Evolutionary conservation across 176 grass and related monocot genomes (phyloP).

Genomic region (Aegilops sharonensis): DNA sequence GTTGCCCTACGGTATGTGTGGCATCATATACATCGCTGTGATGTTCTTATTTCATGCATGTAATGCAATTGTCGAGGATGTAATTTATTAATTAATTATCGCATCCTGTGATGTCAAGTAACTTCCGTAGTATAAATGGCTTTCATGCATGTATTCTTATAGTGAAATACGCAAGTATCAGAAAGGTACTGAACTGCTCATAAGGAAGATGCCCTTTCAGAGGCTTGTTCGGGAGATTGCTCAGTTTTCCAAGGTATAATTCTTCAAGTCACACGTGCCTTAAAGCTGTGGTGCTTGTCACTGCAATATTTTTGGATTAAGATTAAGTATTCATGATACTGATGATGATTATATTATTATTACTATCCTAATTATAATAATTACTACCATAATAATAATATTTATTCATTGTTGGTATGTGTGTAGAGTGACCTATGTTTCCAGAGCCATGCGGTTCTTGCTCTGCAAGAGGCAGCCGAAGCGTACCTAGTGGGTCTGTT

Average conservation of each 20-base stretch:
- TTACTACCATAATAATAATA: background rate
- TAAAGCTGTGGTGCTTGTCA: background rate
- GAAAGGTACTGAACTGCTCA: background rate
- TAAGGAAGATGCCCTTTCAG: background rate
- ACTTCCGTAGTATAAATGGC: background rate
- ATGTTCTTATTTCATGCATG: background rate
- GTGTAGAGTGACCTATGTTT: background rate
- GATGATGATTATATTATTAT: too few relatives aligned
- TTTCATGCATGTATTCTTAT: background rate
- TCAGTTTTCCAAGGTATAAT: background rate
- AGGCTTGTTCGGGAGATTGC: background rate
- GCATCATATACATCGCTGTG: background rate
- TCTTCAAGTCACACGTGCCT: background rate
- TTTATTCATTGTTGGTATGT: background rate
- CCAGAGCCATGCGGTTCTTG: background rate
- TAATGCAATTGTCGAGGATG: background rate
- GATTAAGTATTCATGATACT: background rate
- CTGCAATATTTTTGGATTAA: background rate
- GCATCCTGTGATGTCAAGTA: background rate
- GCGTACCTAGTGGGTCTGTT: background rate
- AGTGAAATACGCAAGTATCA: background rate
- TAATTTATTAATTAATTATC: background rate
- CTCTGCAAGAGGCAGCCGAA: background rate
- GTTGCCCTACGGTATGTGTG: background rate
- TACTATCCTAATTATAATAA: too few relatives aligned